A percentile compares a stretch with the other conserved stretches of the same genome.
phyloP scores from a whole-genome alignment of 78 protist species.

The Dictyostelium intermedium region DNA sequence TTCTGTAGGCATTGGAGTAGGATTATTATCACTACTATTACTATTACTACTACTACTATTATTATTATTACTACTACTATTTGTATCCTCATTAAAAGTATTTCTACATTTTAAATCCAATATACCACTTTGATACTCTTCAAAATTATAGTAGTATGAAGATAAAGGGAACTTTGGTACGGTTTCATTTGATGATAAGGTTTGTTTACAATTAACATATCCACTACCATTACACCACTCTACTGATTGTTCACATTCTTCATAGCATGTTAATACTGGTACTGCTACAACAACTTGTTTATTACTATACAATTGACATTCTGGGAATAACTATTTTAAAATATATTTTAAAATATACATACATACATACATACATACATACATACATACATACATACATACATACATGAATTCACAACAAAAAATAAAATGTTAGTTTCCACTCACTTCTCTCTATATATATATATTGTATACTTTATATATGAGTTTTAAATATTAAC shows the following conservation, averaged over 20 bases:
- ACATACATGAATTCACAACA: too few relatives aligned
- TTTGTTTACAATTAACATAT: not conserved
- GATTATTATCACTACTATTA: not conserved
- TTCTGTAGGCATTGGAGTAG: not conserved
- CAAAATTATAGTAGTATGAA: not conserved
- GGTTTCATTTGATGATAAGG: not conserved
- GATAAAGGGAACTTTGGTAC: not conserved
- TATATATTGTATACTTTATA: too few relatives aligned
- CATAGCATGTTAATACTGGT: not conserved
- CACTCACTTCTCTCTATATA: too few relatives aligned
- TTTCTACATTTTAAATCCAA: not conserved
- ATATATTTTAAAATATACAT: too few relatives aligned
- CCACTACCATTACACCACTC: not conserved
- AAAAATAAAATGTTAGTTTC: too few relatives aligned
- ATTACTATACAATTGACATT: not conserved
- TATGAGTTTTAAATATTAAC: too few relatives aligned
- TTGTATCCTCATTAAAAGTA: not conserved
- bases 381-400: too few relatives aligned
- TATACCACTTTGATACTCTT: not conserved
- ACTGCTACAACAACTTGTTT: not conserved
- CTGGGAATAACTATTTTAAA: slow-evolving; percentile 9
- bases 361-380: too few relatives aligned
- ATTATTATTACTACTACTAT: not conserved
- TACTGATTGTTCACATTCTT: not conserved
- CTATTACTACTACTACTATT: not conserved